Percentiles rank a stretch among this genome's conserved stretches.
Evolutionary conservation across 1,139 yeast genomes (phyloP).

Genomic region (Saccharomyces pastorianus): DNA sequence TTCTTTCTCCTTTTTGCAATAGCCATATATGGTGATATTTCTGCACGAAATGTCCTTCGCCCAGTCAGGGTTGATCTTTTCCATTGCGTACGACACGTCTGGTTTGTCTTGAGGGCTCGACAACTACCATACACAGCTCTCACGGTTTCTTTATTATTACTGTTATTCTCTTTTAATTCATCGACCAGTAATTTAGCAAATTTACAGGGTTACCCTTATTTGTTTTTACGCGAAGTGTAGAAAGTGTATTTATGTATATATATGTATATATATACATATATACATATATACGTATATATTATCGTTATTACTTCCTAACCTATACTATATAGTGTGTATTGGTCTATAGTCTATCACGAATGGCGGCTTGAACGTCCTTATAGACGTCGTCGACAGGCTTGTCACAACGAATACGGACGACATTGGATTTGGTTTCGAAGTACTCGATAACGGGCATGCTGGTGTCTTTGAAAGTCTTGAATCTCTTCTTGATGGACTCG

Average conservation of each 20-base stretch:
- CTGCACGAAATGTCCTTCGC: slow-evolving; percentile 80
- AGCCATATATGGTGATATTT: slow-evolving; percentile 79
- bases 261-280: no score
- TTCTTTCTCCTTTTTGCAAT: slow-evolving; percentile 79
- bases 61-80: slow-evolving; percentile 36
- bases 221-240: no score
- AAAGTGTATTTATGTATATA: no score
- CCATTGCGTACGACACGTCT: slow-evolving; percentile 15
- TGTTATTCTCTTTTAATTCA: neutral
- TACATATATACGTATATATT: neutral
- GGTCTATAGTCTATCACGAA: slow-evolving; percentile 34
- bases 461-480: slow-evolving; percentile 76
- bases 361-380: slow-evolving; percentile 56
- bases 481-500: slow-evolving; percentile 84
- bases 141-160: neutral
- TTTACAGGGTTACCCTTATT: neutral
- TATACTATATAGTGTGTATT: neutral
- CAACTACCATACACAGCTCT: neutral
- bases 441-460: slow-evolving; percentile 92
- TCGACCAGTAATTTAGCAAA: neutral
- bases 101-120: neutral
- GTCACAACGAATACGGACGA: slow-evolving; percentile 72
- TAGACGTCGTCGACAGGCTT: slow-evolving; percentile 74
- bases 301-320: neutral
- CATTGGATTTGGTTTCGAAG: slow-evolving; percentile 67